Percentiles rank a stretch among this genome's conserved stretches.
Evolutionary conservation across 352 stramenopile species (phyloP).

Genomic region (Phytophthora capsici): DNA sequence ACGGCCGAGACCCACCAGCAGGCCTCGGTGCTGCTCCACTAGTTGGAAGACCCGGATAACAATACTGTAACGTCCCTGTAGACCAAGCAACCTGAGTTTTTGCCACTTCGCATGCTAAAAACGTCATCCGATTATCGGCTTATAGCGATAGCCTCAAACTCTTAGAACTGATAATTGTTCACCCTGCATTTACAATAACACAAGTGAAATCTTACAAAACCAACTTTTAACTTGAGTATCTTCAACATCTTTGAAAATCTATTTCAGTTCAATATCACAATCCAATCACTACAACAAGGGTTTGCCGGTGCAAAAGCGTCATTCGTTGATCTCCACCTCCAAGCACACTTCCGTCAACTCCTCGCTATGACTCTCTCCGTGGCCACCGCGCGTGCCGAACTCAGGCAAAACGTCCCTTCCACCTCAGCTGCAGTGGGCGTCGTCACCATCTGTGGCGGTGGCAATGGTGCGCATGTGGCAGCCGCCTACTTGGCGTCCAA

Average conservation of each 20-base stretch:
- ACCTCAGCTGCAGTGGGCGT: conserved; percentile 45
- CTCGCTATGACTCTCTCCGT: conserved; percentile 78
- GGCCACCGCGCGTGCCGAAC: conserved; percentile 68
- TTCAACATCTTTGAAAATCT: neutral
- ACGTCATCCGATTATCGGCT: conserved; percentile 1
- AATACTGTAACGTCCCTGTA: conserved; percentile 18
- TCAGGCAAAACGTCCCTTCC: conserved; percentile 58
- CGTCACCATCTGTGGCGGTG: conserved; percentile 92
- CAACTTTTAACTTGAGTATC: neutral
- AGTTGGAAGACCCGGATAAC: conserved; percentile 29
- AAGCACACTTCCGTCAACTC: conserved; percentile 20
- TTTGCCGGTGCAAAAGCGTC: conserved; percentile 23
- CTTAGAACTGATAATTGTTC: too few relatives aligned
- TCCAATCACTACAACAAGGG: conserved; percentile 1
- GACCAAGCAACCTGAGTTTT: conserved; percentile 32
- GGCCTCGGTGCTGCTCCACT: conserved; percentile 68
- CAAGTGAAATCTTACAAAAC: neutral
- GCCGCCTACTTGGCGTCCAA: conserved; percentile 90
- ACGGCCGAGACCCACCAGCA: conserved; percentile 82
- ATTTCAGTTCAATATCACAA: neutral
- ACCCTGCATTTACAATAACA: neutral
- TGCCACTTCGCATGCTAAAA: conserved; percentile 16
- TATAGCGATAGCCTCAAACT: neutral
- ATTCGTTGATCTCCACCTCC: conserved; percentile 31
- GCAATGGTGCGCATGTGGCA: conserved; percentile 92